These are phyloP conservation scores for Macrolepiota fuliginosa DNA, from an alignment of 768 basidiomycete species.

Conservation along the genomic window DNA sequence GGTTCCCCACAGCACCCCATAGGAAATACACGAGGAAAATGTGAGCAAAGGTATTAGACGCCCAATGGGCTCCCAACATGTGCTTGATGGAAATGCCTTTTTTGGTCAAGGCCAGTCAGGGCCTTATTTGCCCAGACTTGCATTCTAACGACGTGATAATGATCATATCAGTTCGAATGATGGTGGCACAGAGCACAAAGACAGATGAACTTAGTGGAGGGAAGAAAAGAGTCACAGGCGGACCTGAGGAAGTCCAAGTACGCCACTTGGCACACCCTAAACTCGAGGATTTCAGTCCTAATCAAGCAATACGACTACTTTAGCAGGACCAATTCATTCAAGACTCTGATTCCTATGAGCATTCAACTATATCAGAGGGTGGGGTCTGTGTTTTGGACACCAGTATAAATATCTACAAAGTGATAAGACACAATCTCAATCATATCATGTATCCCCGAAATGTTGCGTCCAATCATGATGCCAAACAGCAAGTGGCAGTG, in stretches of 20 bases:
- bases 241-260: not conserved
- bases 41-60: constrained; percentile 4
- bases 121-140: not conserved
- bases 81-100: constrained; percentile 28
- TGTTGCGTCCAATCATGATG: too few species aligned
- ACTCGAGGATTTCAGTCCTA: not conserved
- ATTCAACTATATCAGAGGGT: not conserved
- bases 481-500: too few species aligned
- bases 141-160: not conserved
- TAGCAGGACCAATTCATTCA: not conserved
- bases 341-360: not conserved
- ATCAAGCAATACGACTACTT: not conserved
- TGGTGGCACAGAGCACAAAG: not conserved
- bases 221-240: not conserved
- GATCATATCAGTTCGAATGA: not conserved
- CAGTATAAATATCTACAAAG: too few species aligned
- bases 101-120: constrained; percentile 9
- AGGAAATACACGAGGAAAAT: constrained; percentile 4
- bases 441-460: too few species aligned
- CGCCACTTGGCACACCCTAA: not conserved
- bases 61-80: constrained; percentile 3
- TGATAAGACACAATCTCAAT: too few species aligned
- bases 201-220: not conserved
- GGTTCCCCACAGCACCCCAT: constrained; percentile 74
- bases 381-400: too few species aligned